phyloP scores from a whole-genome alignment of 805 yeast species.

The Yamadazyma sp. region DNA sequence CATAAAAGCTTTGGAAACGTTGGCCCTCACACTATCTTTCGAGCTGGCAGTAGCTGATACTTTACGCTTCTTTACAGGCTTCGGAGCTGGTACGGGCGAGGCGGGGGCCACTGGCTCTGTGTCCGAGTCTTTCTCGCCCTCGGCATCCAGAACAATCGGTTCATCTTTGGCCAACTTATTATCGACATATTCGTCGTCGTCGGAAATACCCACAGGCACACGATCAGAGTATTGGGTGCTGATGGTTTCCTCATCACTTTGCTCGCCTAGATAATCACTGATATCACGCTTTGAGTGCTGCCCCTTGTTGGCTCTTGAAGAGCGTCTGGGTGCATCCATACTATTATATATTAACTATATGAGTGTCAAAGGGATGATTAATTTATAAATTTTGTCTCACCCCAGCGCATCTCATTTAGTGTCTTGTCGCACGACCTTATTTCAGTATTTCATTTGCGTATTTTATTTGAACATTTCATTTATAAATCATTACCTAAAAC shows the following conservation, averaged over 20 bases:
- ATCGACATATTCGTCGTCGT: conserved; percentile 9
- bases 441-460: no score
- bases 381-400: no score
- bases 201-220: conserved; percentile 2
- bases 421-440: no score
- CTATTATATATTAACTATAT: no score
- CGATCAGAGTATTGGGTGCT: neutral
- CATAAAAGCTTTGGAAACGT: conserved; percentile 53
- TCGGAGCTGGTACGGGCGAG: neutral
- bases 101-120: neutral
- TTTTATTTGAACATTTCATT: no score
- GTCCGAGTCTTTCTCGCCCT: neutral
- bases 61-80: neutral
- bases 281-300: conserved; percentile 31
- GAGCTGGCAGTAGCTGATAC: neutral
- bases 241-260: conserved; percentile 13
- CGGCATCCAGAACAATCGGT: conserved; percentile 2
- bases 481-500: no score
- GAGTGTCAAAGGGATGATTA: no score
- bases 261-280: conserved; percentile 7
- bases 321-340: conserved; percentile 26
- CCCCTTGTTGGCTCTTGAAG: conserved; percentile 41
- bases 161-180: neutral
- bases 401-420: no score
- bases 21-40: conserved; percentile 40